Evolutionary conservation across 805 yeast species (phyloP), one percentile per base, ranked within the genome.

Genomic region (Candida tammaniensis): DNA sequence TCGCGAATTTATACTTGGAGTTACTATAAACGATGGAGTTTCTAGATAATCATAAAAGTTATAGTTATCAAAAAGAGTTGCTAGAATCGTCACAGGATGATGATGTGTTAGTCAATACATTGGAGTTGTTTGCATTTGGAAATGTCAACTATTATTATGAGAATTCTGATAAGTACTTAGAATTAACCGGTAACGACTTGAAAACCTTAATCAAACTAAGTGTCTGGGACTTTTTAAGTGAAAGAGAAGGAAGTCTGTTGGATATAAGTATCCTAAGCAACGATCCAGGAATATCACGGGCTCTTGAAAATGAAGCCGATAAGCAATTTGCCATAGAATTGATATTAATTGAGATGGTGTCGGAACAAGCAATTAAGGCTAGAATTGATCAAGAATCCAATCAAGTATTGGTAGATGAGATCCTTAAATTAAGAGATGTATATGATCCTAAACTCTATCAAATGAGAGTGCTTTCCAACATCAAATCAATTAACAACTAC

Each of bases 41-140:
- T 13, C 20, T 39, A 4, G 15, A 15, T 10, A 34, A 35, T 17
- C 14, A 24, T 11, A 16, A n/a, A 12, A 30, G 25, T 14, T 33
- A 28, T 16, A 23, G 21, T 7, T 35, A 42, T 33, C 16, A 37
- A 12, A 12, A 23, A 7, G 39, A 39, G 11, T 17, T 37, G 16
- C 9, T 39, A 11, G 29, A 32, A 4, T 11, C 14, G 6, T n/a
- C 3, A 23, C 21, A 26, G 15, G 9, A 7, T 13, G 36, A 27
- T 14, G 32, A 36, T 13, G 24, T 26, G 1, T 29, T 19, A 24
- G 12, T 19, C 7, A 57, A 57, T 31, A 59, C 65, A 4, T 21
- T 60, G 5, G 73, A 67, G 47, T 49, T 67, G 20, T 65, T 64
- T 40, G 48, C 69, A 2, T 64, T 59, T 41, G 73, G 73, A 2